phyloP scores from a whole-genome alignment of 345 rosid genomes.

The Mercurialis annua region DNA sequence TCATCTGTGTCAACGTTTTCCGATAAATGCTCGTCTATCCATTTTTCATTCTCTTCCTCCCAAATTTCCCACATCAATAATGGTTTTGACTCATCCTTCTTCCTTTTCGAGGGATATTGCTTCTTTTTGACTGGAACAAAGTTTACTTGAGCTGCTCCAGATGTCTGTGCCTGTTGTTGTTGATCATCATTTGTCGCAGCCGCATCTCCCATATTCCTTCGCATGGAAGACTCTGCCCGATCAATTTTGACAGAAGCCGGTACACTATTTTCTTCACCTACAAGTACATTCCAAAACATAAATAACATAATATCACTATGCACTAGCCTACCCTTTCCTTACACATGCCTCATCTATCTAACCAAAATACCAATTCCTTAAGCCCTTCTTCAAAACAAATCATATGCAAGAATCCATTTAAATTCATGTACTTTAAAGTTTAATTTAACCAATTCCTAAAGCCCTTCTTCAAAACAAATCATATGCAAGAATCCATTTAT shows the following conservation, averaged over 20 bases:
- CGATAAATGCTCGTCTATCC: conserved; percentile 51
- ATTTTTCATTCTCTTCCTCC: conserved; percentile 65
- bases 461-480: too few relatives aligned
- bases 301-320: background rate
- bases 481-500: too few relatives aligned
- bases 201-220: background rate
- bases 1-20: conserved; percentile 58
- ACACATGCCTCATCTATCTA: background rate
- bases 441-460: too few relatives aligned
- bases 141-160: background rate
- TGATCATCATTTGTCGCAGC: conserved; percentile 13
- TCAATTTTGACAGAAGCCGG: conserved; percentile 7
- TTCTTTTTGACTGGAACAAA: conserved; percentile 7
- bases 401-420: too few relatives aligned
- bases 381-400: too few relatives aligned
- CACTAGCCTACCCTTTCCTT: background rate
- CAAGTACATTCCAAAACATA: background rate
- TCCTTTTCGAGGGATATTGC: conserved; percentile 22
- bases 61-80: conserved; percentile 64
- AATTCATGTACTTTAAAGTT: too few relatives aligned
- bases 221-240: conserved; percentile 17
- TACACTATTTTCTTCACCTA: conserved; percentile 19
- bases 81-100: conserved; percentile 29
- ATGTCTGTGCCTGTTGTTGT: background rate
- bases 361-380: background rate